Percentiles rank a stretch among this genome's conserved stretches.
Conservation (phyloP, 345 rosid species). For the Citrus inodora region DNA sequence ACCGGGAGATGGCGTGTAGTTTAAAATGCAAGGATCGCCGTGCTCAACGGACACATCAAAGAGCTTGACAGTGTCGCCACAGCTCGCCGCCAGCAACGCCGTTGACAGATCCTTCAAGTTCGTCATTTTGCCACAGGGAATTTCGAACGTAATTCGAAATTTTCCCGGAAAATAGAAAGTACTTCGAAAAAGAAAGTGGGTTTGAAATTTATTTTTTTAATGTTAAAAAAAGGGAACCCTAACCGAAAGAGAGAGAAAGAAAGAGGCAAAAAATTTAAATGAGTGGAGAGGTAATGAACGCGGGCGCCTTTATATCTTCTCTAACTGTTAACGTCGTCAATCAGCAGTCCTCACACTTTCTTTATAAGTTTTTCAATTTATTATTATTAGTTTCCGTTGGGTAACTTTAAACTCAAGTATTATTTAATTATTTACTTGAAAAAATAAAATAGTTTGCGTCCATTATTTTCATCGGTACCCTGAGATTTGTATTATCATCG, state of each 20-base stretch:
- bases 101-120: slow-evolving; percentile 62
- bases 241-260: slow-evolving; percentile 2
- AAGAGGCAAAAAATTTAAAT: slow-evolving; percentile 20
- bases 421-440: background rate
- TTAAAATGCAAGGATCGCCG: slow-evolving; percentile 78
- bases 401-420: background rate
- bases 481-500: background rate
- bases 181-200: background rate
- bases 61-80: slow-evolving; percentile 90
- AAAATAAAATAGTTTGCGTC: background rate
- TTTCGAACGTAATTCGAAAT: background rate
- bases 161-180: slow-evolving; percentile 1
- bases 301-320: slow-evolving; percentile 21
- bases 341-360: too few species aligned
- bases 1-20: slow-evolving; percentile 74
- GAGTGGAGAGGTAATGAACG: background rate
- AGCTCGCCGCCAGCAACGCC: slow-evolving; percentile 70
- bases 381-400: background rate
- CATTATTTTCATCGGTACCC: background rate
- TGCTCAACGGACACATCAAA: slow-evolving; percentile 66
- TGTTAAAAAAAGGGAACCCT: slow-evolving; percentile 11
- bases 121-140: slow-evolving; percentile 25
- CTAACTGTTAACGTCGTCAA: background rate
- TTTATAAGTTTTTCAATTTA: background rate
- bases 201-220: slow-evolving; percentile 7